Evolutionary conservation across 768 basidiomycete genomes (phyloP).

Genomic region (Pleurotus salmoneostramineus): DNA sequence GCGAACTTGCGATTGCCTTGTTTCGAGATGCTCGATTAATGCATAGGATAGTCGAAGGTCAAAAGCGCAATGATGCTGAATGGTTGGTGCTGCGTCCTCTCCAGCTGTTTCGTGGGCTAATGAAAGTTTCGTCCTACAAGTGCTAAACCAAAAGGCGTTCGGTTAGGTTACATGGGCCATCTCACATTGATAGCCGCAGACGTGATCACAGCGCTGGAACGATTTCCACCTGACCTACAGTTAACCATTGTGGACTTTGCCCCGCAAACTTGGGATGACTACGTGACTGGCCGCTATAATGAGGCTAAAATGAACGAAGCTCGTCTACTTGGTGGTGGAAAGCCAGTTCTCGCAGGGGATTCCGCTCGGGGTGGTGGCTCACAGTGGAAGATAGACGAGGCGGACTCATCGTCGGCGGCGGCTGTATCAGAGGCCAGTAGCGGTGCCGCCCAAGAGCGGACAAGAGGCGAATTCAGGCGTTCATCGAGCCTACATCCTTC

Average conservation of each 20-base stretch:
- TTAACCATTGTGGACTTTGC: slow-evolving; percentile 60
- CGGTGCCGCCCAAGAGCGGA: slow-evolving; percentile 9
- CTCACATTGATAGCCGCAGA: slow-evolving; percentile 94
- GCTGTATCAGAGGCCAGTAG: not conserved
- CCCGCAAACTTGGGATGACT: slow-evolving; percentile 85
- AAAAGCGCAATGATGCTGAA: slow-evolving; percentile 73
- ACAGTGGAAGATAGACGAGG: slow-evolving; percentile 74
- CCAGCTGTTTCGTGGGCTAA: not conserved
- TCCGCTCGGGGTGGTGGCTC: slow-evolving; percentile 18
- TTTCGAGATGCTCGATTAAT: slow-evolving; percentile 86
- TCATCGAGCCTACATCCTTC: slow-evolving; percentile 35
- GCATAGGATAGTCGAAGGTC: slow-evolving; percentile 84
- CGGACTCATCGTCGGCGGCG: slow-evolving; percentile 28
- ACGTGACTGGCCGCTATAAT: slow-evolving; percentile 78
- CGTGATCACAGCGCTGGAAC: slow-evolving; percentile 83
- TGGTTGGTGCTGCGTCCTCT: slow-evolving; percentile 38
- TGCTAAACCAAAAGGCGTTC: slow-evolving; percentile 68
- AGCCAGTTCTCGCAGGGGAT: slow-evolving; percentile 51
- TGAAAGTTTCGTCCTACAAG: slow-evolving; percentile 28
- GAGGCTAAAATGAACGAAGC: slow-evolving; percentile 85
- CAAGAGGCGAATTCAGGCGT: slow-evolving; percentile 58
- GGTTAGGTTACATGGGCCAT: slow-evolving; percentile 96
- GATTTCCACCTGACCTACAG: slow-evolving; percentile 79
- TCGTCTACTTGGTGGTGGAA: slow-evolving; percentile 81
- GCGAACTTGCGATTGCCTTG: slow-evolving; percentile 76